phyloP scores from a whole-genome alignment of 73 alveolate species.

The Tetrahymena malaccensis region DNA sequence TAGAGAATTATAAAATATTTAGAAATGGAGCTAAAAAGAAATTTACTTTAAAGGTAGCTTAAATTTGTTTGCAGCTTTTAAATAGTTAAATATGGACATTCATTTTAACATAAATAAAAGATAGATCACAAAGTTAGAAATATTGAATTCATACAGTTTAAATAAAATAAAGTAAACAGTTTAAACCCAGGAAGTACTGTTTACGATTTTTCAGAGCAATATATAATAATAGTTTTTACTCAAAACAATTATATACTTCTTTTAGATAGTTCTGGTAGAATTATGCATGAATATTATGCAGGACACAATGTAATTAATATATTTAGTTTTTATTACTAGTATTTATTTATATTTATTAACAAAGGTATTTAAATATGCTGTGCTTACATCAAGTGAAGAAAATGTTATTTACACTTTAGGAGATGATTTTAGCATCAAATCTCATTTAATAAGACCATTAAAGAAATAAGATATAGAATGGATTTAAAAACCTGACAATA shows the following conservation, averaged over 20 bases:
- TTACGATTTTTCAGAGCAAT: not conserved
- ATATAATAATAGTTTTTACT: not conserved
- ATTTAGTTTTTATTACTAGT: not conserved
- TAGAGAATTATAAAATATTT: not conserved
- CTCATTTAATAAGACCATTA: not conserved
- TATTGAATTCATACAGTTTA: not conserved
- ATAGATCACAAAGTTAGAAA: not conserved
- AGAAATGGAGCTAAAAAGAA: not conserved
- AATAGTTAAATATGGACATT: no score
- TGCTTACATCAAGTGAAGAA: not conserved
- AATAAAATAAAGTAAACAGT: not conserved
- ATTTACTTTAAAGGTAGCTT: not conserved
- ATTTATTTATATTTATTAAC: not conserved
- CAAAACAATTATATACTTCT: not conserved
- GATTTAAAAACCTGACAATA: not conserved
- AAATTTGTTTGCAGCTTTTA: not conserved
- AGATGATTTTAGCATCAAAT: not conserved
- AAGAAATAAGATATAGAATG: not conserved
- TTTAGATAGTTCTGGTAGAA: not conserved
- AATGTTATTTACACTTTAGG: not conserved
- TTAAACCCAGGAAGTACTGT: not conserved
- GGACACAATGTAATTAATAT: not conserved
- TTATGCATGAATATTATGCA: not conserved
- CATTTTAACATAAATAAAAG: not conserved
- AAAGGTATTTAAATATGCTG: not conserved